Evolutionary conservation across 768 basidiomycete genomes (phyloP), one percentile per base, ranked within the genome.

Genomic region (Boletellus emodensis): DNA sequence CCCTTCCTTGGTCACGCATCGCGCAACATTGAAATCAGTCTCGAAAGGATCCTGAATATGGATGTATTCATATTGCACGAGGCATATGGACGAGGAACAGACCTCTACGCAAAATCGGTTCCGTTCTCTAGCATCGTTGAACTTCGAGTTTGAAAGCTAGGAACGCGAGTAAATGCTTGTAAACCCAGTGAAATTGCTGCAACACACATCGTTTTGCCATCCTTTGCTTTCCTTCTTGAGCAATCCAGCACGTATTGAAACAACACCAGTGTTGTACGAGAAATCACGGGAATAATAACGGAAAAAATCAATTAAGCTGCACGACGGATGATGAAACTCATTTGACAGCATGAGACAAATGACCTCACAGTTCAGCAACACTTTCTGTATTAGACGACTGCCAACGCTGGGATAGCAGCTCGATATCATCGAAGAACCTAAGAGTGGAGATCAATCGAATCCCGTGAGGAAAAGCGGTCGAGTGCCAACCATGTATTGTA

Each of bases 351-450:
- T 7, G 45, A 41, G 43, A 34, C 14, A 33, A 15, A 20, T 36
- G 39, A 33, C 76, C 85, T 55, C 61, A 92, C 91, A 99, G 73
- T 69, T 97, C 93, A 54, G 93, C 95, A 48, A 97, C 90, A 56
- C 79, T 85, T 60, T 99, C 94, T 46, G 80, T 81, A 68, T 97
- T 97, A 56, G 87, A 82, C n/a, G 91, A 94, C 63, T 85, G 85
- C 93, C 94, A 99, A 61, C 88, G 84, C 66, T 90, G 85, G 60
- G 92, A 79, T 49, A 99, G 75, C 34, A 92, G 78, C 62, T 96
- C 93, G 63, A 94, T 86, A 69, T 99, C 95, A 73, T 98, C 95
- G 65, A 97, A 99, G 74, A 99, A 98, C 82, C 87, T 90, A 48
- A 10, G 28, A 26, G 37, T 9, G 30, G 18, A 51, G 20, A 50